These are phyloP conservation scores for Kwoniella botswanensis DNA, from an alignment of 768 basidiomycete species.

Conservation along the genomic window DNA sequence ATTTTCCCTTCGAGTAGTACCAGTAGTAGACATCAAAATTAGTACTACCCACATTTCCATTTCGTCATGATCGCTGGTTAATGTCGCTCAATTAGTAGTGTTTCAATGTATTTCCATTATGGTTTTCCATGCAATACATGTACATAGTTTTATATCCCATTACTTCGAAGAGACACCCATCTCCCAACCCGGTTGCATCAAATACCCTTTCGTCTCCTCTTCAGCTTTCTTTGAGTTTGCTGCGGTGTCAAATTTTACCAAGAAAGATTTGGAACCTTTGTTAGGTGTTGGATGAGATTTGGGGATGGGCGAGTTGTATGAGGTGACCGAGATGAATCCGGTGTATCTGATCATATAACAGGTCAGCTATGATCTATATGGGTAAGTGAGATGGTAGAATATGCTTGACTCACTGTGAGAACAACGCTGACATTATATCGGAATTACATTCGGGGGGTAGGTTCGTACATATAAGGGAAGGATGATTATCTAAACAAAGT, in stretches of 20 bases:
- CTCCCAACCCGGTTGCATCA: slow-evolving; percentile 65
- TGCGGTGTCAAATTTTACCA: slow-evolving; percentile 75
- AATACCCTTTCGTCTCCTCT: slow-evolving; percentile 81
- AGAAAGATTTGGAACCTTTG: slow-evolving; percentile 71
- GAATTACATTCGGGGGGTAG: slow-evolving; percentile 89
- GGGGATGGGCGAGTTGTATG: slow-evolving; percentile 47
- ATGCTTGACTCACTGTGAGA: slow-evolving; percentile 76
- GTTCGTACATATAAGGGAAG: slow-evolving; percentile 64
- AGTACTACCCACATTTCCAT: not conserved
- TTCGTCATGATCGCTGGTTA: too few relatives aligned
- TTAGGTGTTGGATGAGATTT: slow-evolving; percentile 41
- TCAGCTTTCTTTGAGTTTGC: slow-evolving; percentile 78
- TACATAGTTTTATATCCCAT: not conserved
- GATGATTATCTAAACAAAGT: slow-evolving; percentile 15
- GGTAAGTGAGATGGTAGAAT: too few relatives aligned
- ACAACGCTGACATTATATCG: slow-evolving; percentile 81
- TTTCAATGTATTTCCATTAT: too few relatives aligned
- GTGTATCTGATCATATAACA: slow-evolving; percentile 67
- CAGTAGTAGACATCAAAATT: not conserved
- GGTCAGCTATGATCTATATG: too few relatives aligned
- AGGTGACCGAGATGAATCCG: slow-evolving; percentile 73
- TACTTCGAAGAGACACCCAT: slow-evolving; percentile 44
- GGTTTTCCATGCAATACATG: too few relatives aligned
- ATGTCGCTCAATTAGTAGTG: too few relatives aligned
- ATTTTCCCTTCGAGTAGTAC: not conserved